These are phyloP conservation scores for Annulohypoxylon moriforme DNA, from an alignment of 495 filamentous ascomycete species.

Conservation along the genomic window DNA sequence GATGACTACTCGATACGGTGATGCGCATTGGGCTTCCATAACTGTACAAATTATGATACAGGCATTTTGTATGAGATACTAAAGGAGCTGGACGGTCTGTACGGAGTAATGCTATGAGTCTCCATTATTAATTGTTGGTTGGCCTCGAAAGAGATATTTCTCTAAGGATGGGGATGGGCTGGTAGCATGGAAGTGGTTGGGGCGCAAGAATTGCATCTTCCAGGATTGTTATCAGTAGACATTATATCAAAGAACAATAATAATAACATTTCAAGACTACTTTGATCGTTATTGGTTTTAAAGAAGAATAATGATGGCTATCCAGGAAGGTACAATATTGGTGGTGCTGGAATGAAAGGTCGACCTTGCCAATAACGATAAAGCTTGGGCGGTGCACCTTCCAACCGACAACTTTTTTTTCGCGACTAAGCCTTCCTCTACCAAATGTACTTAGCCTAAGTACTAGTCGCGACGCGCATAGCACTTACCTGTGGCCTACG, in stretches of 20 bases:
- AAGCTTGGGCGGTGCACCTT: constrained; percentile 20
- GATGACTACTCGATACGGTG: constrained; percentile 20
- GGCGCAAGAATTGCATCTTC: constrained; percentile 26
- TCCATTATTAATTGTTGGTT: constrained; percentile 15
- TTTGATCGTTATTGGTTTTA: background rate
- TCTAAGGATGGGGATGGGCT: background rate
- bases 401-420: constrained; percentile 21
- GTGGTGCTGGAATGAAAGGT: background rate
- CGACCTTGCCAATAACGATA: constrained; percentile 24
- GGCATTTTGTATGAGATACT: constrained; percentile 40
- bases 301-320: background rate
- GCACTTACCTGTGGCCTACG: constrained; percentile 3
- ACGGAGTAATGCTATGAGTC: constrained; percentile 32
- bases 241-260: constrained; percentile 22
- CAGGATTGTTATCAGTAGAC: constrained; percentile 26
- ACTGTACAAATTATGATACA: constrained; percentile 48
- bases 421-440: constrained; percentile 14
- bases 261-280: constrained; percentile 16
- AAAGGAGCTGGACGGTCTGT: constrained; percentile 24
- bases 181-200: constrained; percentile 14
- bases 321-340: background rate
- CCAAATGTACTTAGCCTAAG: background rate
- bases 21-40: constrained; percentile 17
- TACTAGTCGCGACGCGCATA: constrained; percentile 26
- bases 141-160: background rate